Evolutionary conservation across 23 red algal species (phyloP).

Genomic region (Cyanidioschyzon merolae): DNA sequence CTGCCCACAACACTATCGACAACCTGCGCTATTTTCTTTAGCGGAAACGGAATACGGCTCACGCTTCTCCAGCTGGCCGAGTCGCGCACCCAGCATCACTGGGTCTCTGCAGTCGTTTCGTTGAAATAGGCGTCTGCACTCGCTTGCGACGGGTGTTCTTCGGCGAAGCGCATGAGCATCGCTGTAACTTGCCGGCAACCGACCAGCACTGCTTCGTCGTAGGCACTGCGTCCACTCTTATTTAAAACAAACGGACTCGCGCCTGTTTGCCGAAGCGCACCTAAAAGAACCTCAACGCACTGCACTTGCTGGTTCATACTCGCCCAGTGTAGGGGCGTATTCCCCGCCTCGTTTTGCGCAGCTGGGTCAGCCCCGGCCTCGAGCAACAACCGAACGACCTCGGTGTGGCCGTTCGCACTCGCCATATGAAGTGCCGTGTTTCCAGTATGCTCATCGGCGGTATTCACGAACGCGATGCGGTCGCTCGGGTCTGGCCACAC

Average conservation of each 20-base stretch:
- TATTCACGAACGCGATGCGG: neutral
- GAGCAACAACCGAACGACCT: constrained; percentile 2
- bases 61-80: too few relatives aligned
- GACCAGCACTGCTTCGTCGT: neutral
- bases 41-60: too few relatives aligned
- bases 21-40: too few relatives aligned
- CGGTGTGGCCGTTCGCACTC: neutral
- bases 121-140: neutral
- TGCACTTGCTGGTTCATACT: neutral
- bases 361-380: constrained; percentile 1
- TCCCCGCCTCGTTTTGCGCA: neutral
- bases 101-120: too few relatives aligned
- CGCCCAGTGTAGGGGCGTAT: constrained; percentile 8
- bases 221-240: neutral
- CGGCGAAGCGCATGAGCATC: neutral
- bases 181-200: neutral
- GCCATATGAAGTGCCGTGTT: constrained; percentile 16
- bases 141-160: neutral
- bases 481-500: neutral
- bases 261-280: neutral
- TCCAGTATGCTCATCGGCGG: neutral
- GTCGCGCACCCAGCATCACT: too few relatives aligned
- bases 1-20: too few relatives aligned
- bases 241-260: neutral
- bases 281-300: neutral